Base-by-base conservation (phyloP, 169 alveolate species). In the Eimeria sp. region DNA sequence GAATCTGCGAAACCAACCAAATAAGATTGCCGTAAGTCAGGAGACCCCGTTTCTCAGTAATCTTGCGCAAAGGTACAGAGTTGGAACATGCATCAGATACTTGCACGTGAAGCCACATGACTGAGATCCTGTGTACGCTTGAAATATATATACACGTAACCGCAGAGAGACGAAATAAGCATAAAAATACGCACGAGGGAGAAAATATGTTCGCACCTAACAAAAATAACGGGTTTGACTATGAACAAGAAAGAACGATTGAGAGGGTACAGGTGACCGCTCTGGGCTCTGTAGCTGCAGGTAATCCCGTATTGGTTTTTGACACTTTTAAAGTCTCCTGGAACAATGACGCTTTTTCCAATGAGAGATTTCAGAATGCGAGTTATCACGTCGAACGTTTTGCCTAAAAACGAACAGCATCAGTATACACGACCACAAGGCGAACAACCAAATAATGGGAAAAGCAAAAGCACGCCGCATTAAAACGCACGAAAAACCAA, bases 201-300 rank as follows among this genome's bases (percentile, higher is more conserved):
- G 18, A 47, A 58, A 14, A 61, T 10, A 45, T 11, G 16, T 54
- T 54, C 61, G n/a, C 18, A 98, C 96, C 99, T 97, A 95, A 99
- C 98, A 97, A 98, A 98, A 45, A 98, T 98, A 67, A 99, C 99
- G 43, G 99, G 99, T 96, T 99, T 99, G 88, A 98, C 98, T 61
- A 99, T 98, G 97, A 99, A 99, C 49, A 99, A 98, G 82, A 99
- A 97, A 67, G 99, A 98, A 80, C 99, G 99, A 96, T 98, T 98
- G 88, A 99, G 98, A 22, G 99, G 99, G 95, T 98, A 99, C 58
- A 99, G 97, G 83, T 98, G 99, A 22, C 99, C 99, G 94, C 99
- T 99, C 58, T 98, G 98, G 6, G 99, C 99, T 95, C 98, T 99
- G 95, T 98, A 99, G 70, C 99, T 99, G 97, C 99, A 99, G 84